These are phyloP conservation scores for Leishmania arabica DNA, from an alignment of 208 protist genomes.

Conservation along the genomic window DNA sequence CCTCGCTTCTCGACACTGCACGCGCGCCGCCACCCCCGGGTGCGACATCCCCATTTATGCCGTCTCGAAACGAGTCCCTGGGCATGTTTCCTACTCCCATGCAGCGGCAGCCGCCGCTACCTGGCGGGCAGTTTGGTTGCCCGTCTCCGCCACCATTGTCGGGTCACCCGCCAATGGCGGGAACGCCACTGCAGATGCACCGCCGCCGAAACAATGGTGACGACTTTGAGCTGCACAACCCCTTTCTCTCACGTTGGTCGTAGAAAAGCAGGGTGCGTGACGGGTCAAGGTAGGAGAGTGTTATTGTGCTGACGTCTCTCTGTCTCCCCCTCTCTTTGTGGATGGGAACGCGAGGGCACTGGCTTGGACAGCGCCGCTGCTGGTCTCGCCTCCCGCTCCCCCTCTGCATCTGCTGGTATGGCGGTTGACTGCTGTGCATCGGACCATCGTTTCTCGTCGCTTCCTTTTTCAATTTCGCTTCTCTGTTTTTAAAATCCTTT, in stretches of 20 bases:
- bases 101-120: not conserved
- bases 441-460: not conserved
- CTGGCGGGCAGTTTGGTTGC: not conserved
- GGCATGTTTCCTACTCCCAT: not conserved
- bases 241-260: constrained; percentile 73
- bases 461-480: constrained; percentile 15
- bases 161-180: not conserved
- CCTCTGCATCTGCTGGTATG: not conserved
- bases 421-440: not conserved
- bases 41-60: not conserved
- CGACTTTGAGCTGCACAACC: constrained; percentile 66
- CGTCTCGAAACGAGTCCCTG: not conserved
- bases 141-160: not conserved
- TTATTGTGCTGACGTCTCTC: not conserved
- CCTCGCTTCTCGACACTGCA: constrained; percentile 1
- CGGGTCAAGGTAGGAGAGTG: not conserved
- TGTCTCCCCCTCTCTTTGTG: not conserved
- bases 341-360: not conserved
- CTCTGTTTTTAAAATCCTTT: not conserved
- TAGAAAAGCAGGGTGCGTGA: constrained; percentile 1
- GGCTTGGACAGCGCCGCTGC: not conserved
- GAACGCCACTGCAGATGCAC: constrained; percentile 1
- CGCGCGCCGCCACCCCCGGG: not conserved
- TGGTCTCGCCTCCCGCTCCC: not conserved
- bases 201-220: constrained; percentile 24